Percentiles rank a stretch among this genome's conserved stretches.
phyloP scores from a whole-genome alignment of 768 basidiomycete species.

The Lentinula lateritia region DNA sequence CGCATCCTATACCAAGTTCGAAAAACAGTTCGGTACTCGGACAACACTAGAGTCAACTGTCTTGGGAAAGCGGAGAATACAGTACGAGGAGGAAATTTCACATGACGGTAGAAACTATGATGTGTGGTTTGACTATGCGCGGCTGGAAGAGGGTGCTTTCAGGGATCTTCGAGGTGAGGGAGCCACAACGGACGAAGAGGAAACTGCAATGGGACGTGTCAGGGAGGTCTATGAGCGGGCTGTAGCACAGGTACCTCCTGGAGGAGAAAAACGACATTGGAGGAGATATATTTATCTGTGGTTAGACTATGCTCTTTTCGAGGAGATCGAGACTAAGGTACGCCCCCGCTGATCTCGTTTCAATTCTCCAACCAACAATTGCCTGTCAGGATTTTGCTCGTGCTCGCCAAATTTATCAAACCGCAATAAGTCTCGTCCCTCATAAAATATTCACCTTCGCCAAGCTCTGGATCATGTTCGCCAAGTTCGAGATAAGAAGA shows the following conservation, averaged over 20 bases:
- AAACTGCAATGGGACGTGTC: slow-evolving; percentile 58
- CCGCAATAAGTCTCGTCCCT: slow-evolving; percentile 81
- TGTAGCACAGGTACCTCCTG: slow-evolving; percentile 93
- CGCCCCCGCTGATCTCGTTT: slow-evolving; percentile 8
- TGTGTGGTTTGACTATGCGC: slow-evolving; percentile 95
- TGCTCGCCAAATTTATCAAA: slow-evolving; percentile 88
- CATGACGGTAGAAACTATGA: slow-evolving; percentile 95
- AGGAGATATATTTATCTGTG: slow-evolving; percentile 87
- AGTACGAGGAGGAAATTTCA: slow-evolving; percentile 93
- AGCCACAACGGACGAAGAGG: slow-evolving; percentile 62
- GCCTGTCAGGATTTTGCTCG: slow-evolving; percentile 69
- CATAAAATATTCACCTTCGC: slow-evolving; percentile 98
- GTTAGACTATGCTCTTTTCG: slow-evolving; percentile 94
- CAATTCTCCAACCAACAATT: not conserved
- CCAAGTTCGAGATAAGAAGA: slow-evolving; percentile 85
- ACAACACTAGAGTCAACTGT: slow-evolving; percentile 89
- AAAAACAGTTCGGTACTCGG: slow-evolving; percentile 94
- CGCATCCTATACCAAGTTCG: slow-evolving; percentile 92
- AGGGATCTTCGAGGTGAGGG: slow-evolving; percentile 53
- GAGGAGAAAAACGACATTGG: slow-evolving; percentile 90
- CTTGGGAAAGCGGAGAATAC: slow-evolving; percentile 94
- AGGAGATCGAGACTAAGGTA: slow-evolving; percentile 93
- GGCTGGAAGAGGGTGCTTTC: slow-evolving; percentile 87
- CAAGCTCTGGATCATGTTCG: slow-evolving; percentile 91
- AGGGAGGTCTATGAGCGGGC: slow-evolving; percentile 95